Evolutionary conservation across 306 rosid species (phyloP).

Genomic region (Pyrus communis): DNA sequence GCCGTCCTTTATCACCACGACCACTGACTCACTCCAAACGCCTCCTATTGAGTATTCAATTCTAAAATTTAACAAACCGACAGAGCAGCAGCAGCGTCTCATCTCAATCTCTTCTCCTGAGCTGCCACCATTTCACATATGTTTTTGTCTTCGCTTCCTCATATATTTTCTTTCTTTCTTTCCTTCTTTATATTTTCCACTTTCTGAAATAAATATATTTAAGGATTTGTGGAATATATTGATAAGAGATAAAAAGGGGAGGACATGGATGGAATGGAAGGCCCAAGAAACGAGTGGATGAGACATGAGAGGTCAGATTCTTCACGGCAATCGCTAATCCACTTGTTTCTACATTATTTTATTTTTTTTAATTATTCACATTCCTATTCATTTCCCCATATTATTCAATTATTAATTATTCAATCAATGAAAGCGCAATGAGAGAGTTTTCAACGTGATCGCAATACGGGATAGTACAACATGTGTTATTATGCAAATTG

Average conservation of each 20-base stretch:
- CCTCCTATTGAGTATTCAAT: too few species aligned
- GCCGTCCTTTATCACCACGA: neutral
- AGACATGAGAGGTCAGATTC: neutral
- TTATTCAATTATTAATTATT: neutral
- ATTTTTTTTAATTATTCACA: neutral
- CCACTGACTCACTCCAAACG: neutral
- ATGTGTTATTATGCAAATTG: fast-evolving
- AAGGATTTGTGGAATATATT: neutral
- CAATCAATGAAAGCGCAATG: neutral
- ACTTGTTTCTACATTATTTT: neutral
- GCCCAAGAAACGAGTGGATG: neutral
- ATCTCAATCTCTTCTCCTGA: neutral
- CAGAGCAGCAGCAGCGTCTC: neutral
- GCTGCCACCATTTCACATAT: neutral
- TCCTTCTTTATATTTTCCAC: too few species aligned
- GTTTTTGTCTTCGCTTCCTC: neutral
- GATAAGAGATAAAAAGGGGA: neutral
- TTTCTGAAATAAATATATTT: too few species aligned
- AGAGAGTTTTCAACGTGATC: too few species aligned
- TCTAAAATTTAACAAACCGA: neutral
- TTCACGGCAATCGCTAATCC: slow-evolving; percentile 2
- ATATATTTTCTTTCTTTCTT: too few species aligned
- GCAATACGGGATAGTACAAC: too few species aligned
- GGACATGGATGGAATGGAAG: neutral
- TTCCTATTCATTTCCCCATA: neutral